Evolutionary conservation across 2,329 filamentous ascomycete species (phyloP), one percentile per base, ranked within the genome.

Genomic region (Pseudogymnoascus sp.): DNA sequence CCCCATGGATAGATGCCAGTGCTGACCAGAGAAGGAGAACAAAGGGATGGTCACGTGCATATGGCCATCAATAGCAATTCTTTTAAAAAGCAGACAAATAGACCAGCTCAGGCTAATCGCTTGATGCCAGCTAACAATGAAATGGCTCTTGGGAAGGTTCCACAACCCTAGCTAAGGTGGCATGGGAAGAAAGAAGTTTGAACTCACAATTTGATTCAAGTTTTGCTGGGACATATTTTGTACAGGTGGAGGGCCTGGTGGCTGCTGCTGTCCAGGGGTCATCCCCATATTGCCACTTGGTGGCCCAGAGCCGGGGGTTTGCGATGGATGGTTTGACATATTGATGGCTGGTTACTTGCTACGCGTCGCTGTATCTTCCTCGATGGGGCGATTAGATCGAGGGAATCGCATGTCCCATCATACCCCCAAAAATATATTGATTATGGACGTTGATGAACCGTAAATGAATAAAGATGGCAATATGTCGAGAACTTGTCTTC

Each of bases 201-300:
- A 59, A 22, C 92, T 82, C 81, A 97, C 93, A 74, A 97, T 97
- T 68, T 96, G 91, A 69, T 97, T 97, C 1, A 97, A 75, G 71
- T 97, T 96, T 69, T 95, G 90, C 65, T 93, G 91, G 2, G 88
- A 91, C 75, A 91, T 86, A 71, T 62, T 78, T 73, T 67, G 74
- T 64, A 62, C 74, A 69, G 64, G 77, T 73, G 63, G 80, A 74
- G 63, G 79, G 74, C 63, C 78, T 75, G 41, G 75, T 65, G 76
- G 73, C 61, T 75, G 72, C 60, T 76, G 76, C 64, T 79, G 77
- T 64, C 78, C 76, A 61, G 76, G 73, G 72, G 80, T 77, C 67
- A 77, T 76, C 30, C 71, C 67, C 69, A 78, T 75, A 64, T 72
- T 72, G 66, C 71, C 67, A 64, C 67, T 76, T 61, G 78, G 75